These are phyloP conservation scores for Debaryomyces nepalensis DNA, from an alignment of 1,139 yeast genomes.

Conservation along the genomic window DNA sequence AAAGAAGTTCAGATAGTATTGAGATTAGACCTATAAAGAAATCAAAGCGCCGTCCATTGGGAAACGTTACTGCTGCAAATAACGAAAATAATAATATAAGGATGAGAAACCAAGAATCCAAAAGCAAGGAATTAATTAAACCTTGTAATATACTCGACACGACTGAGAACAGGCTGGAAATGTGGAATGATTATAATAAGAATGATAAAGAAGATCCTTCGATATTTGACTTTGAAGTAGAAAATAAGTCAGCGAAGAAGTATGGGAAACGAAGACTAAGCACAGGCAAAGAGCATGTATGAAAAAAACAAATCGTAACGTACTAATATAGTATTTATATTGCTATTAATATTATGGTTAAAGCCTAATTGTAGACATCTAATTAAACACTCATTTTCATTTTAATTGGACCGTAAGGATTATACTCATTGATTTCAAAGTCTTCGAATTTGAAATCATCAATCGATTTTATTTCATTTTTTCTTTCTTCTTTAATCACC, in stretches of 20 bases:
- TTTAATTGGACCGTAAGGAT: slow-evolving; percentile 81
- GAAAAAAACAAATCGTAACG: slow-evolving; percentile 11
- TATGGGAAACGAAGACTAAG: slow-evolving; percentile 9
- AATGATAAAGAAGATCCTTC: slow-evolving; percentile 23
- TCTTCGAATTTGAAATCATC: slow-evolving; percentile 91
- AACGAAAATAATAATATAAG: slow-evolving; percentile 17
- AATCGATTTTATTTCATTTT: slow-evolving; percentile 57
- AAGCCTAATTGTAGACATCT: not conserved
- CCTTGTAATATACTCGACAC: no score
- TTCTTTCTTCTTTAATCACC: slow-evolving; percentile 60
- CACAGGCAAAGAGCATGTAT: not conserved
- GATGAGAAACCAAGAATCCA: slow-evolving; percentile 5
- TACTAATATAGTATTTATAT: slow-evolving; percentile 12
- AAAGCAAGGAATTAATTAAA: not conserved
- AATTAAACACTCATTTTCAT: slow-evolving; percentile 78
- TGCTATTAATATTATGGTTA: not conserved
- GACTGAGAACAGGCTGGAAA: no score
- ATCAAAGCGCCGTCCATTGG: slow-evolving; percentile 27
- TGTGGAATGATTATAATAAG: no score
- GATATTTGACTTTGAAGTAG: slow-evolving; percentile 36
- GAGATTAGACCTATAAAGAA: slow-evolving; percentile 2
- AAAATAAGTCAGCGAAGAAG: slow-evolving; percentile 11
- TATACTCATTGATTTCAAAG: slow-evolving; percentile 75
- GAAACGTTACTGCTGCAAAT: slow-evolving; percentile 21
- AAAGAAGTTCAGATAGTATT: not conserved